Evolutionary conservation across 202 grass and related monocot genomes (phyloP), one percentile per base, ranked within the genome.

Genomic region (Zoysia matrella): DNA sequence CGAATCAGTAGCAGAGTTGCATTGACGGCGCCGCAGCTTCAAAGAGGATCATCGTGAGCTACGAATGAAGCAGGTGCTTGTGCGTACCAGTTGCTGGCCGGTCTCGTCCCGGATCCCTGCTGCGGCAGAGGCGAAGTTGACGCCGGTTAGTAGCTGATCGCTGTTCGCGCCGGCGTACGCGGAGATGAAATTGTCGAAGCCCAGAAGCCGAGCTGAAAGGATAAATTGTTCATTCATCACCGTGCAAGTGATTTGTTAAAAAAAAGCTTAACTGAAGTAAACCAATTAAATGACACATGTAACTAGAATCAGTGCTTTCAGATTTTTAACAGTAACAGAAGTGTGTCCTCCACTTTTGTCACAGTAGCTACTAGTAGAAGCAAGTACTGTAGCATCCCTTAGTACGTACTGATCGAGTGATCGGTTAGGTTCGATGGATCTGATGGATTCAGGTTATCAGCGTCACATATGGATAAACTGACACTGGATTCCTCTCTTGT

Each of bases 51-150:
- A 22, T 10, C 22, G 22, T 22, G 56, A 15, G 13, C 0, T 22
- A 8, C 6, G 5, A 60, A 16, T 18, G 12, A 55, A 15, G 53
- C 9, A 42, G 45, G 2, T 48, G 67, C 4, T 3, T 15, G 41
- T 7, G 2, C 50, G 11, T 83, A 89, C 95, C 90, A 98, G 78
- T 70, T 98, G 95, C 55, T 86, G 92, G 4, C 92, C 95, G 6
- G 95, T 98, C 86, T 98, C 95, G 36, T 93, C 92, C 56, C 92
- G 80, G 72, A 94, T 98, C 56, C 95, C 95, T 22, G 95, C 95
- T 14, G 95, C 95, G 0, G 92, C 95, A 5, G 95, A 98, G 15
- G 95, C 92, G 49, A 94, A 98, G 87, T 98, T 98, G 40, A 87
- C 92, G 53, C 92, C 95, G 40, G 88, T 75, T 69, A 98, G 81